Conservation (phyloP, 1,284 basidiomycete genomes). For the Moesziomyces globuligerus region DNA sequence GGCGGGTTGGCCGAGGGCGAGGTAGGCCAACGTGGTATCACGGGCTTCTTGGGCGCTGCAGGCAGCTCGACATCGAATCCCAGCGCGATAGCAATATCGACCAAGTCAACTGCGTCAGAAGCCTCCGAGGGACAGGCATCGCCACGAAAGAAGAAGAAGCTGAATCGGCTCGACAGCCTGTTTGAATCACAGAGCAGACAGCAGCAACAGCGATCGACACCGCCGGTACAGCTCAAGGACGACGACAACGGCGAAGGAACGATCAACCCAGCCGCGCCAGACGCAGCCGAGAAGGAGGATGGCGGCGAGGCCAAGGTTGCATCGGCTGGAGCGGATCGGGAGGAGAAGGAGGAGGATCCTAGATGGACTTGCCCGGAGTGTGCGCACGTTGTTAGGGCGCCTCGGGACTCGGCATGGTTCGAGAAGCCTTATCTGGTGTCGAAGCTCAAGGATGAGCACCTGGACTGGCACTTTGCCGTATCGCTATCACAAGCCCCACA, state of each 20-base stretch:
- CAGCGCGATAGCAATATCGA: slow-evolving; percentile 1
- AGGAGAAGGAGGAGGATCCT: slow-evolving; percentile 24
- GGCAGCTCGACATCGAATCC: slow-evolving; percentile 17
- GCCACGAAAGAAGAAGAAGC: slow-evolving; percentile 38
- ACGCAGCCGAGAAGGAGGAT: background rate
- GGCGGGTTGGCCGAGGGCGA: slow-evolving; percentile 83
- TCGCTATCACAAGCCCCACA: slow-evolving; percentile 40
- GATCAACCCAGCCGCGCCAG: background rate
- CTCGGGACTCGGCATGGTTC: slow-evolving; percentile 29
- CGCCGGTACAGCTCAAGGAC: background rate
- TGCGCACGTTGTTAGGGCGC: slow-evolving; percentile 28
- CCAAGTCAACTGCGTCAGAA: slow-evolving; percentile 13
- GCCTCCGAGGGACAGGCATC: slow-evolving; percentile 9
- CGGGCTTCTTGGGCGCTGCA: slow-evolving; percentile 77
- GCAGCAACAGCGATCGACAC: slow-evolving; percentile 1
- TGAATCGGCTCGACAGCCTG: slow-evolving; percentile 28
- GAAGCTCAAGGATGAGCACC: slow-evolving; percentile 52
- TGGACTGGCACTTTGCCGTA: slow-evolving; percentile 61
- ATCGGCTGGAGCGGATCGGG: slow-evolving; percentile 10
- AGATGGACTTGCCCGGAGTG: slow-evolving; percentile 54
- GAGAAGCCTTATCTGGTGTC: slow-evolving; percentile 40
- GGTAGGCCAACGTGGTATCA: slow-evolving; percentile 83
- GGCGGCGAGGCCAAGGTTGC: background rate
- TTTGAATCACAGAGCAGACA: slow-evolving; percentile 26
- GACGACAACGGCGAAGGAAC: slow-evolving; percentile 2